A percentile compares a stretch with the other conserved stretches of the same genome.
Evolutionary conservation across 2,329 filamentous ascomycete species (phyloP).

Genomic region (Dothiorella sarmentorum): DNA sequence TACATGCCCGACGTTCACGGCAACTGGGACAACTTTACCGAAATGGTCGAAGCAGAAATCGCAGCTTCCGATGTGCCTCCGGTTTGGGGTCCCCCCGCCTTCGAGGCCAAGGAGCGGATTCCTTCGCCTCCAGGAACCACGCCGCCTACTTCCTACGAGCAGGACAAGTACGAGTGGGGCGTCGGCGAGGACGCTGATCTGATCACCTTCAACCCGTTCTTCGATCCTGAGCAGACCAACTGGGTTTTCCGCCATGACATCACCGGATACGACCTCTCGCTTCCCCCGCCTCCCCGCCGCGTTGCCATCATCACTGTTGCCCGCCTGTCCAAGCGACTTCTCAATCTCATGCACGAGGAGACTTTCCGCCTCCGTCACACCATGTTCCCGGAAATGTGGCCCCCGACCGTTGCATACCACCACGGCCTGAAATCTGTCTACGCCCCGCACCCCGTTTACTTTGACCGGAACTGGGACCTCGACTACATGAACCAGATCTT

Average conservation of each 20-base stretch:
- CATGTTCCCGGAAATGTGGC: slow-evolving; percentile 77
- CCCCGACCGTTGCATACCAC: slow-evolving; percentile 67
- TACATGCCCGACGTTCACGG: slow-evolving; percentile 69
- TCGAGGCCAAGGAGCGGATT: slow-evolving; percentile 44
- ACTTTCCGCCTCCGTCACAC: slow-evolving; percentile 67
- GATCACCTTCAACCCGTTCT: slow-evolving; percentile 74
- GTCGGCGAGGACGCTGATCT: slow-evolving; percentile 72
- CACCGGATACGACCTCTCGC: slow-evolving; percentile 59
- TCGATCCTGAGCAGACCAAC: slow-evolving; percentile 67
- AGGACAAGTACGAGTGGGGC: slow-evolving; percentile 71
- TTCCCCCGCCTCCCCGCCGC: slow-evolving; percentile 62
- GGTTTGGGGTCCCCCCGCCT: slow-evolving; percentile 62
- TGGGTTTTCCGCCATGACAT: slow-evolving; percentile 70
- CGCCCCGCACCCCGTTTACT: slow-evolving; percentile 74
- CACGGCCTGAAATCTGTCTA: slow-evolving; percentile 78
- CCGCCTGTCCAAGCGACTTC: slow-evolving; percentile 65
- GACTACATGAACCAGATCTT: slow-evolving; percentile 46
- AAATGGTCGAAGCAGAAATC: slow-evolving; percentile 57
- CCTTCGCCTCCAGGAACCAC: slow-evolving; percentile 60
- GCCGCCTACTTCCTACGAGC: slow-evolving; percentile 57
- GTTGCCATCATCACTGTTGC: slow-evolving; percentile 77
- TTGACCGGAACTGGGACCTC: slow-evolving; percentile 67
- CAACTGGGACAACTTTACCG: slow-evolving; percentile 61
- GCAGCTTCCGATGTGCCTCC: slow-evolving; percentile 47
- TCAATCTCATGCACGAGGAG: slow-evolving; percentile 75